phyloP scores from a whole-genome alignment of 2,329 filamentous ascomycete species.

The Colletotrichum theobromicola region DNA sequence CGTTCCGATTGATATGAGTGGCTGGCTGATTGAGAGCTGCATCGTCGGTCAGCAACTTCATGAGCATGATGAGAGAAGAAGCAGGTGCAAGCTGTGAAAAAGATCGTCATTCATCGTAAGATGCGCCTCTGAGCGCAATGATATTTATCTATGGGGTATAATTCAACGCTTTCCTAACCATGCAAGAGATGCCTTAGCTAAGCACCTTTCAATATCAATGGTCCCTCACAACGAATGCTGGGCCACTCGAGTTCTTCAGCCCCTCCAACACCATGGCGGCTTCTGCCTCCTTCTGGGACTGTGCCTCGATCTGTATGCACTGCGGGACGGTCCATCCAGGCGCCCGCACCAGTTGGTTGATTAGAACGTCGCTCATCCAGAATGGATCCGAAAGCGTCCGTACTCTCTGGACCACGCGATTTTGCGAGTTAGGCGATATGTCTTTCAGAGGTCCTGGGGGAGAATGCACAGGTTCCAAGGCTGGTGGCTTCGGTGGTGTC shows the following conservation, averaged over 20 bases:
- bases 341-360: neutral
- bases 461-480: slow-evolving; percentile 1
- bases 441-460: neutral
- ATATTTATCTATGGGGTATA: neutral
- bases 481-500: neutral
- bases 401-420: neutral
- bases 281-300: neutral
- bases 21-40: no score
- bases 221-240: neutral
- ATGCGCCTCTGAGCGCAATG: neutral
- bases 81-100: neutral
- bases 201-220: neutral
- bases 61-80: neutral
- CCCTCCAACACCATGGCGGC: neutral
- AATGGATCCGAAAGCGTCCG: neutral
- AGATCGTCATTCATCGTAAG: neutral
- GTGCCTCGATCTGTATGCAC: neutral
- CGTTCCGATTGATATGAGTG: neutral
- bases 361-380: neutral
- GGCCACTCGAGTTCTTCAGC: neutral
- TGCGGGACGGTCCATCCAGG: neutral
- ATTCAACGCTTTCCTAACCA: neutral
- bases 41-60: no score
- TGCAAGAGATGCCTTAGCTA: neutral
- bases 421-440: slow-evolving; percentile 1